Base-by-base conservation (phyloP, 2,329 filamentous ascomycete genomes). In the Ascosphaera acerosa region DNA sequence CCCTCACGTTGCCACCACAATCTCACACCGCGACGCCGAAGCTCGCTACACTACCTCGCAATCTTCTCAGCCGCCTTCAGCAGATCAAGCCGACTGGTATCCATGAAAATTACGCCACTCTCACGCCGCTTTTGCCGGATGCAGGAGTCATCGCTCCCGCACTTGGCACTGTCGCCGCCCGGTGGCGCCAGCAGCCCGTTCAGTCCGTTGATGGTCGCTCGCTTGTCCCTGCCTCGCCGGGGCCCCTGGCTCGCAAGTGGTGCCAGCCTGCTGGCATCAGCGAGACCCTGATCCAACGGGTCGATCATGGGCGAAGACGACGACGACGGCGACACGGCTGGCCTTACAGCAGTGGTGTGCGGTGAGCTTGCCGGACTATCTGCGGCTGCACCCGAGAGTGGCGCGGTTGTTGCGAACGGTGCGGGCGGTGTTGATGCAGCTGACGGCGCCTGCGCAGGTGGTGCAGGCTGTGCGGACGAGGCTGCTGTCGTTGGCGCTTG, bases 31-130 rank as follows among this genome's bases (percentile, higher is more conserved):
- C 59, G 36, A 73, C 64, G 40, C 58, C 62, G 52, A 92, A 82
- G 29, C 78, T 77, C 32, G 82, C 78, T 15, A 94, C 59, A 14
- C 66, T 68, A 55, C 84, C 94, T 51, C 60, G 67, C 66, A 92
- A 90, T 35, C 64, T 53, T 28, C 16, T 28, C 26, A 28, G 26
- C 5, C 12, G 6, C n/a, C 26, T 28, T 28, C n/a, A 28, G 7
- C n/a, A 28, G 7, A 14, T 28, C n/a, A 15, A 28, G n/a, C 5
- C 12, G 26, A 12, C 16, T 12, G 22, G 44, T 36, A 22, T 53
- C 52, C 53, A 58, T 56, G 23, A 57, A 50, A 26, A 58, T 41
- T 42, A 61, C 48, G 12, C 56, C 57, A 38, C 57, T 61, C 41
- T 61, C 57, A 27, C 57, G 47, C 37, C 57, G 49, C 40, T 57